Conservation (phyloP, 1,284 basidiomycete genomes). For the Cutaneotrichosporon cavernicola region DNA sequence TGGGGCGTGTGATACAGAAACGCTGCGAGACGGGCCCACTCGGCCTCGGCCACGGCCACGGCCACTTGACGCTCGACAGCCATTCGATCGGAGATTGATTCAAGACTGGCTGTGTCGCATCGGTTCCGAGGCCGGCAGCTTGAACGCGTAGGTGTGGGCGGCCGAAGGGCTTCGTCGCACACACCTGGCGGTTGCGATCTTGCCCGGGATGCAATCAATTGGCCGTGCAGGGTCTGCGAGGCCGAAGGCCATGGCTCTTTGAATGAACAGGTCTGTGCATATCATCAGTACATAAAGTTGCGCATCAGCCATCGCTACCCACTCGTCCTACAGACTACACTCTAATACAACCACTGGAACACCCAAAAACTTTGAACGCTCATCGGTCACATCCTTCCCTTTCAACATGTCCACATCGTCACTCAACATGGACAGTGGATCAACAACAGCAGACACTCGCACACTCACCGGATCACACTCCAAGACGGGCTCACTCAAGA, state of each 20-base stretch:
- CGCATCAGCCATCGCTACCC: neutral
- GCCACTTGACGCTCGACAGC: neutral
- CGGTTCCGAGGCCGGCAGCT: neutral
- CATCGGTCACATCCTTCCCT: neutral
- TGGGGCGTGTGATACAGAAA: no score
- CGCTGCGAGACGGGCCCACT: neutral
- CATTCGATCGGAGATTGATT: neutral
- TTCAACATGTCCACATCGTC: constrained; percentile 1
- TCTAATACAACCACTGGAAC: neutral
- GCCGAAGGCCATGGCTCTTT: neutral
- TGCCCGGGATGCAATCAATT: neutral
- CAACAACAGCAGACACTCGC: constrained; percentile 1
- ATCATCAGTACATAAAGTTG: neutral
- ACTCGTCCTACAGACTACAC: neutral
- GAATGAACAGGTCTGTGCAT: neutral
- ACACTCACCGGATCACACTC: neutral
- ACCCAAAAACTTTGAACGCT: neutral
- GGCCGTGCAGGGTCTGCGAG: neutral
- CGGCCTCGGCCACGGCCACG: neutral
- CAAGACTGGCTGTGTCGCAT: neutral
- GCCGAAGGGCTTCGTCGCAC: neutral
- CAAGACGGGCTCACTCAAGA: constrained; percentile 1
- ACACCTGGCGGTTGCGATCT: neutral
- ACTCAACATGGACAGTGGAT: constrained; percentile 1
- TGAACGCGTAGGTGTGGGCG: neutral